These are phyloP conservation scores for Paraglomus occultum DNA, from an alignment of 192 early-diverging fungal species.

Conservation along the genomic window DNA sequence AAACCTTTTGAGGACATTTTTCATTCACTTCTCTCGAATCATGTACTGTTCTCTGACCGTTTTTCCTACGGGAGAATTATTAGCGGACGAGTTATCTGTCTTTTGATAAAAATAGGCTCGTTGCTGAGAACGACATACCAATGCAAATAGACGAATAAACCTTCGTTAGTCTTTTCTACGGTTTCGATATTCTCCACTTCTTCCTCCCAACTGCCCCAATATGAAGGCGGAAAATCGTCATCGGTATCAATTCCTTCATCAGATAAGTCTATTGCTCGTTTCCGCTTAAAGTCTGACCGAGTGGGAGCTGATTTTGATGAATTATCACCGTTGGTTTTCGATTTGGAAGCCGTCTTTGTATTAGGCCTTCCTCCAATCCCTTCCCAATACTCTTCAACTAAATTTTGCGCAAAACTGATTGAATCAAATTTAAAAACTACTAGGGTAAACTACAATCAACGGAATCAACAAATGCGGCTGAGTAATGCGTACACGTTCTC, in stretches of 20 bases:
- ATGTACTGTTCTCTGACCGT: conserved; percentile 20
- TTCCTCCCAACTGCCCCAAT: conserved; percentile 18
- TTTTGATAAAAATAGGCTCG: too few relatives aligned
- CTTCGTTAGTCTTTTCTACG: background rate
- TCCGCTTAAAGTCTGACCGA: background rate
- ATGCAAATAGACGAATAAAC: conserved; percentile 5
- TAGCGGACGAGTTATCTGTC: too few relatives aligned
- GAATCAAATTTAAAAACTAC: too few relatives aligned
- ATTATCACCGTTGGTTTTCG: background rate
- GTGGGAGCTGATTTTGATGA: background rate
- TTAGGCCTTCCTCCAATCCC: background rate
- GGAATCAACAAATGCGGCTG: background rate
- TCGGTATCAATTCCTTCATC: background rate
- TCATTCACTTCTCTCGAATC: background rate
- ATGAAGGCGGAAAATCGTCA: background rate
- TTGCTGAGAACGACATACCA: too few relatives aligned
- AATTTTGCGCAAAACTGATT: conserved; percentile 11
- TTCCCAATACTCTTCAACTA: conserved; percentile 17
- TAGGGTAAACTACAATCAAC: background rate
- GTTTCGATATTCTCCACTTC: conserved; percentile 17
- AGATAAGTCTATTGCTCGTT: background rate
- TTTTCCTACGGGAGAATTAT: conserved; percentile 24
- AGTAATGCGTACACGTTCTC: conserved; percentile 42
- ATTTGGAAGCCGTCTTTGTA: background rate
- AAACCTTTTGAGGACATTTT: conserved; percentile 23